phyloP scores from a whole-genome alignment of 768 basidiomycete genomes.

The Podaxis mareebaensis region DNA sequence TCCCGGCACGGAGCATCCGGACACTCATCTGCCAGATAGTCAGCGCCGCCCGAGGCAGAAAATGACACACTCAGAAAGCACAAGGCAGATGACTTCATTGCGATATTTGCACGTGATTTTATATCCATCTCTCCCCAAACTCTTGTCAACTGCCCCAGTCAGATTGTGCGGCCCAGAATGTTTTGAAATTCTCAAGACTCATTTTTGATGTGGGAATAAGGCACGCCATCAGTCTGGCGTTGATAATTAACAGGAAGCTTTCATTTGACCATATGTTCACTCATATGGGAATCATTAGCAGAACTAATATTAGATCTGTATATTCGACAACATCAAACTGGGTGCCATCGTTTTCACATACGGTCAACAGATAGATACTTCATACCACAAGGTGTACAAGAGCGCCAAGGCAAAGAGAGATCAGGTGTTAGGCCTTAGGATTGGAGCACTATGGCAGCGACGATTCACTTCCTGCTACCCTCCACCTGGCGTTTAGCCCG shows the following conservation, averaged over 20 bases:
- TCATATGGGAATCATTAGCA: neutral
- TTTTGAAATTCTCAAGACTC: neutral
- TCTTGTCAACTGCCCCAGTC: neutral
- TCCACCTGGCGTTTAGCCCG: conserved; percentile 39
- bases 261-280: neutral
- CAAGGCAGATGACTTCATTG: neutral
- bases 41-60: neutral
- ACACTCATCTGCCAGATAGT: neutral
- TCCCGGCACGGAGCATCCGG: neutral
- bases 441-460: neutral
- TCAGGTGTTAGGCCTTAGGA: neutral
- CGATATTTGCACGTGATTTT: neutral
- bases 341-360: neutral
- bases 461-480: neutral
- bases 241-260: neutral
- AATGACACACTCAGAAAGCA: neutral
- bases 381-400: neutral
- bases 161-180: neutral
- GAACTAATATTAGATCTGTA: neutral
- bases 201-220: neutral
- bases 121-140: neutral
- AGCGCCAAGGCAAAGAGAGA: neutral
- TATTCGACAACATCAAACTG: neutral
- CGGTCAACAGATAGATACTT: neutral
- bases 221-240: neutral